Conservation (phyloP, 2,329 filamentous ascomycete species). For the Graphilbum sp. region DNA sequence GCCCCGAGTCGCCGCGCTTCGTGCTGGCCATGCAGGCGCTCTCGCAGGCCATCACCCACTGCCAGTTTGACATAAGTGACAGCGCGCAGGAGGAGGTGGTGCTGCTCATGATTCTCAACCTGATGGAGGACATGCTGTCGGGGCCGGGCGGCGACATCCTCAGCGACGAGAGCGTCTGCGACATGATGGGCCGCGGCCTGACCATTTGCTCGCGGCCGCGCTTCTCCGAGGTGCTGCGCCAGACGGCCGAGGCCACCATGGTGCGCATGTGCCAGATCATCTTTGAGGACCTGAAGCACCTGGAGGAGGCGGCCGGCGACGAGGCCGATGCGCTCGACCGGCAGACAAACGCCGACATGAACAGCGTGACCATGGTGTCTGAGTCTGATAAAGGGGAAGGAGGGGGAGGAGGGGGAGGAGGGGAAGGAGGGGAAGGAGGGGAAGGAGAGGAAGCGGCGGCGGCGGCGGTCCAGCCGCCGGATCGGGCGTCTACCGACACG, state of each 20-base stretch:
- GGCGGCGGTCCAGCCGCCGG: background rate
- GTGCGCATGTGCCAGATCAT: slow-evolving; percentile 98
- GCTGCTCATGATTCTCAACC: slow-evolving; percentile 77
- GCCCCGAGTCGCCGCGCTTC: slow-evolving; percentile 68
- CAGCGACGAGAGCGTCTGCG: slow-evolving; percentile 96
- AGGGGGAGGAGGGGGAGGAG: background rate
- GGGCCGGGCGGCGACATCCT: slow-evolving; percentile 81
- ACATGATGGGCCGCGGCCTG: slow-evolving; percentile 97
- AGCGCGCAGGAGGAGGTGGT: slow-evolving; percentile 92
- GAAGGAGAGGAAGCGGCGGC: background rate
- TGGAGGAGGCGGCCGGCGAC: slow-evolving; percentile 60
- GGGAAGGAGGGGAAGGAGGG: background rate
- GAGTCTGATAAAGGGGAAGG: background rate
- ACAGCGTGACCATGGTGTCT: slow-evolving; percentile 58
- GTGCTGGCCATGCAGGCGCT: slow-evolving; percentile 86
- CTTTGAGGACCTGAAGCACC: slow-evolving; percentile 77
- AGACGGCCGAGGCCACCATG: slow-evolving; percentile 93
- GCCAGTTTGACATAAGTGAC: slow-evolving; percentile 92
- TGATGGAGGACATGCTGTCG: slow-evolving; percentile 98
- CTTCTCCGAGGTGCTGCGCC: slow-evolving; percentile 75
- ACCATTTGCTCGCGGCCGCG: slow-evolving; percentile 94
- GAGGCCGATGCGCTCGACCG: slow-evolving; percentile 50
- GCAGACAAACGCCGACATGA: slow-evolving; percentile 50
- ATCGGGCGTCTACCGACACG: slow-evolving; percentile 3
- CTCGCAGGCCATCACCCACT: slow-evolving; percentile 90